Evolutionary conservation across 2,329 filamentous ascomycete species (phyloP).

Genomic region (Gaeumannomyces tritici): DNA sequence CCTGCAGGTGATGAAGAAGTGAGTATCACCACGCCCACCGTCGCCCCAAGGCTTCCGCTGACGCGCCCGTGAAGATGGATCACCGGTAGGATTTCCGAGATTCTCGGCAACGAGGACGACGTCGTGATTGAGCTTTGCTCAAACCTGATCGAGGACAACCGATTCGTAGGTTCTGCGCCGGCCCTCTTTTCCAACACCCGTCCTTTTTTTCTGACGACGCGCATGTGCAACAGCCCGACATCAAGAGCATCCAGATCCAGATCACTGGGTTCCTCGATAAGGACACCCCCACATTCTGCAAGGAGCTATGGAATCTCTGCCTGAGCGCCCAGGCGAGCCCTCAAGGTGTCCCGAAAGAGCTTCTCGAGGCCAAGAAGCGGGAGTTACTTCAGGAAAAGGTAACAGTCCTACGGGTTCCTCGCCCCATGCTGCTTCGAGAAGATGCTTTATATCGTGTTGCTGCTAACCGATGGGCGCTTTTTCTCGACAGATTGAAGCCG

Average conservation of each 20-base stretch:
- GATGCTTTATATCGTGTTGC: background rate
- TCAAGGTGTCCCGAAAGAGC: slow-evolving; percentile 86
- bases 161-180: slow-evolving; percentile 62
- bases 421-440: background rate
- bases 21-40: slow-evolving; percentile 21
- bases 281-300: slow-evolving; percentile 80
- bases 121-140: slow-evolving; percentile 83
- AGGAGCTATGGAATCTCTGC: slow-evolving; percentile 86
- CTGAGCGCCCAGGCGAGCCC: slow-evolving; percentile 82
- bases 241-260: slow-evolving; percentile 90
- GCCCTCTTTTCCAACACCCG: background rate
- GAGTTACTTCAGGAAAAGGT: slow-evolving; percentile 96
- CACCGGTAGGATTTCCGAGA: slow-evolving; percentile 73
- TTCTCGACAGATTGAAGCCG: slow-evolving; percentile 61
- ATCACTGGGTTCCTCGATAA: slow-evolving; percentile 93
- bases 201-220: background rate
- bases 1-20: slow-evolving; percentile 96
- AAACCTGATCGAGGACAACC: slow-evolving; percentile 60
- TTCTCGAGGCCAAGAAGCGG: slow-evolving; percentile 91
- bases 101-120: slow-evolving; percentile 89
- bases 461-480: background rate
- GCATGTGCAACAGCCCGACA: slow-evolving; percentile 60
- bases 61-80: slow-evolving; percentile 64
- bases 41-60: slow-evolving; percentile 1
- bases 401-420: slow-evolving; percentile 8